A percentile compares a stretch with the other conserved stretches of the same genome.
Conservation (phyloP, 139 green algal genomes). For the Auxenochlorella pyrenoidosa region DNA sequence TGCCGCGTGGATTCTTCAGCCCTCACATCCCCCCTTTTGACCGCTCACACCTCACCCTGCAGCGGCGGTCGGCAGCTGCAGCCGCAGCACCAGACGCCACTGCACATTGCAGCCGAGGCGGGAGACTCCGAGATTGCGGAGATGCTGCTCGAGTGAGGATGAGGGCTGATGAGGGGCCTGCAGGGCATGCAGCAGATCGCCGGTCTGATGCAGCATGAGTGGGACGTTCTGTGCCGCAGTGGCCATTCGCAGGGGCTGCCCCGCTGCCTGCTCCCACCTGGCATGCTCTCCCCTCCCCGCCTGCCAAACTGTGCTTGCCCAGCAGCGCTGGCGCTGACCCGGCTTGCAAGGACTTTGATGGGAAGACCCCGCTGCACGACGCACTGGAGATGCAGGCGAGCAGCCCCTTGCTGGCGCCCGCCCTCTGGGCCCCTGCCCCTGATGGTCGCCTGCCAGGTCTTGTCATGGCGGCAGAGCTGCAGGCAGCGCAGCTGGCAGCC, state of each 20-base stretch:
- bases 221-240: no score
- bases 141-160: conserved; percentile 31
- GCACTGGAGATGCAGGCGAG: conserved; percentile 54
- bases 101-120: conserved; percentile 59
- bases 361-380: conserved; percentile 56
- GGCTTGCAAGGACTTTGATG: conserved; percentile 60
- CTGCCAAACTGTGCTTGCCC: no score
- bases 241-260: no score
- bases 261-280: no score
- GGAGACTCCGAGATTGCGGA: conserved; percentile 27
- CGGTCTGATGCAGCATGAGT: no score
- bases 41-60: neutral
- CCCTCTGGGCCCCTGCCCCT: neutral
- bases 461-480: neutral
- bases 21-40: no score
- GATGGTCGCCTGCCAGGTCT: neutral
- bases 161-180: neutral
- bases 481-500: neutral
- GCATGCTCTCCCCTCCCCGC: no score
- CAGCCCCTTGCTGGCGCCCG: neutral
- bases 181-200: neutral
- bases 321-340: conserved; percentile 31
- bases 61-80: conserved; percentile 37
- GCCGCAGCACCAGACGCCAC: conserved; percentile 62
- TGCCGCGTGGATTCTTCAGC: no score